phyloP scores from a whole-genome alignment of 306 rosid genomes.

The Cucurbita argyrosperma region DNA sequence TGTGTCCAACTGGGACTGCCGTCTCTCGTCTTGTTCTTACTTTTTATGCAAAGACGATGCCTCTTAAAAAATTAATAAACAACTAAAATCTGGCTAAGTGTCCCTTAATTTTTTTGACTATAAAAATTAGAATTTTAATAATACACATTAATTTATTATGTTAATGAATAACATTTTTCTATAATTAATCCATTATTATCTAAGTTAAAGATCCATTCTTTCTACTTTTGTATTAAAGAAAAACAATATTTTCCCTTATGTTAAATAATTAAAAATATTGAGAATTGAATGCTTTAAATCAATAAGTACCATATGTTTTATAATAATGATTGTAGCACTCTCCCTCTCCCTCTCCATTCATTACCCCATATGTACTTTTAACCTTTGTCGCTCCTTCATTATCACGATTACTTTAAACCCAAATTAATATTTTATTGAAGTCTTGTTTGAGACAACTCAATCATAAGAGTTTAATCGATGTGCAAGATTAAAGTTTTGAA shows the following conservation, averaged over 20 bases:
- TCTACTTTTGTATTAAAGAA: neutral
- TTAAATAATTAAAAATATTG: neutral
- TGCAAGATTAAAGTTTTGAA: too few relatives aligned
- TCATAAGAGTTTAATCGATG: too few relatives aligned
- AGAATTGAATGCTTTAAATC: neutral
- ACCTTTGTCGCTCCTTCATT: too few relatives aligned
- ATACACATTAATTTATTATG: too few relatives aligned
- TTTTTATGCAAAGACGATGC: neutral
- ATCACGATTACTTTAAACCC: neutral
- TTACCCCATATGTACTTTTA: neutral
- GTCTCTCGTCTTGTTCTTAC: neutral
- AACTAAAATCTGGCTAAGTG: too few relatives aligned
- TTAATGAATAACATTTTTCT: too few relatives aligned
- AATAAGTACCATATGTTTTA: neutral
- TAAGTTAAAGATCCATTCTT: neutral
- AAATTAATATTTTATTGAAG: neutral
- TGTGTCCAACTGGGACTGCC: neutral
- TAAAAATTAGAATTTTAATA: too few relatives aligned
- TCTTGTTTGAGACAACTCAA: too few relatives aligned
- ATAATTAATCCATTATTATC: neutral
- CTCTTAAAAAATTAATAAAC: too few relatives aligned
- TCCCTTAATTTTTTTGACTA: too few relatives aligned
- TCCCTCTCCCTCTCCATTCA: neutral
- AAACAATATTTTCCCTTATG: neutral
- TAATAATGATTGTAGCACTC: neutral